These are phyloP conservation scores for Psidium friedrichsthalianum DNA, from an alignment of 345 rosid species.

Conservation along the genomic window DNA sequence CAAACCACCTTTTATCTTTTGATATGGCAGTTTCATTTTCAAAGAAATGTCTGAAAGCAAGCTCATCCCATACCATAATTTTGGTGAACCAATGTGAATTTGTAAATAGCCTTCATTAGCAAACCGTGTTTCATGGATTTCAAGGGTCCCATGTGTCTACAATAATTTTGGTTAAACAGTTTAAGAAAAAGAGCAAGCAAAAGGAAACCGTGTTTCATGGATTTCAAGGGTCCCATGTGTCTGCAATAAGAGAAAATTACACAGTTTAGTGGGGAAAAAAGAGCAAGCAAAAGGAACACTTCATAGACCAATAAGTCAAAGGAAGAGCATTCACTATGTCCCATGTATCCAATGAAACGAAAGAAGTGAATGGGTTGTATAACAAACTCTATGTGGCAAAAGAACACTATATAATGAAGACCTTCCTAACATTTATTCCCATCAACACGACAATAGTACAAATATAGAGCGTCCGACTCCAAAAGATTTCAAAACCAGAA, in stretches of 20 bases:
- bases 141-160: constrained; percentile 83
- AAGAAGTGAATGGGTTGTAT: not conserved
- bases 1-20: too few relatives aligned
- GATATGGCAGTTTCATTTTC: not conserved
- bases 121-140: constrained; percentile 57
- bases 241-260: constrained; percentile 13
- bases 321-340: not conserved
- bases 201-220: constrained; percentile 57
- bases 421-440: not conserved
- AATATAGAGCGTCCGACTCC: not conserved
- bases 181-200: too few relatives aligned
- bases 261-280: not conserved
- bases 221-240: constrained; percentile 77
- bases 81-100: constrained; percentile 63
- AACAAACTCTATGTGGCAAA: not conserved
- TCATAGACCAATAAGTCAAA: not conserved
- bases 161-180: too few relatives aligned
- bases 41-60: not conserved
- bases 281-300: not conserved
- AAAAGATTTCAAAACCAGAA: not conserved
- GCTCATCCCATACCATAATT: constrained; percentile 50
- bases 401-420: not conserved
- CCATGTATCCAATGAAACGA: not conserved
- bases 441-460: not conserved
- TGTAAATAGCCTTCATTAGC: constrained; percentile 60